These are phyloP conservation scores for Hypoxylon sp. DNA, from an alignment of 2,329 filamentous ascomycete genomes.

Conservation along the genomic window DNA sequence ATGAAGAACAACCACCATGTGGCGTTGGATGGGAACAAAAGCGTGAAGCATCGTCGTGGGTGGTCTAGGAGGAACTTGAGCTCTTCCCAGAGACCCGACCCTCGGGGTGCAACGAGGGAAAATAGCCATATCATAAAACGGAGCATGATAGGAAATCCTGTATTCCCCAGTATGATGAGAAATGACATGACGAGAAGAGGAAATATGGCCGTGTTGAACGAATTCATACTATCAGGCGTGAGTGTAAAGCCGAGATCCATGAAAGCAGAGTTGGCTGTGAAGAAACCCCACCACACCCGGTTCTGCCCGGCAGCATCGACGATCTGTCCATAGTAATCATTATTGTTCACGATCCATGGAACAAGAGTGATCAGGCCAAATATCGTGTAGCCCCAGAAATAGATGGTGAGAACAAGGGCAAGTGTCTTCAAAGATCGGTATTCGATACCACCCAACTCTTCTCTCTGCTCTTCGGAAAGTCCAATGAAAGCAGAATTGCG, in stretches of 20 bases:
- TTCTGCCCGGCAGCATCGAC: conserved; percentile 70
- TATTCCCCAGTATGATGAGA: conserved; percentile 93
- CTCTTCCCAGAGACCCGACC: conserved; percentile 84
- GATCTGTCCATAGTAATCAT: conserved; percentile 67
- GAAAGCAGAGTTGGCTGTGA: conserved; percentile 86
- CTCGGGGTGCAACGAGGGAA: conserved; percentile 71
- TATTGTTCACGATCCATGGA: conserved; percentile 79
- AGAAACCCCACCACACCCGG: conserved; percentile 90
- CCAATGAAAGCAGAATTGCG: conserved; percentile 94
- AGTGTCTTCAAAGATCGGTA: conserved; percentile 91
- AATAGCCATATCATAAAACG: conserved; percentile 89
- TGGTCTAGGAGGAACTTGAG: conserved; percentile 91
- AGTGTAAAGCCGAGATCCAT: conserved; percentile 95
- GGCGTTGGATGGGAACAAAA: conserved; percentile 87
- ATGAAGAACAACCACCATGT: conserved; percentile 98
- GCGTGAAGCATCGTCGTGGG: conserved; percentile 92
- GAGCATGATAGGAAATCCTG: conserved; percentile 93
- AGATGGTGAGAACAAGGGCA: conserved; percentile 77
- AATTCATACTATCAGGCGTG: conserved; percentile 92
- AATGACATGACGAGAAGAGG: conserved; percentile 82
- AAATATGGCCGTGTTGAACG: conserved; percentile 80
- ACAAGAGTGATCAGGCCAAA: conserved; percentile 77
- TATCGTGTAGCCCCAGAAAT: conserved; percentile 85
- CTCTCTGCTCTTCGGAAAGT: conserved; percentile 86
- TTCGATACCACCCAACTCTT: conserved; percentile 95